Conservation (phyloP, 139 green algal genomes). For the Nannochloris sp. region DNA sequence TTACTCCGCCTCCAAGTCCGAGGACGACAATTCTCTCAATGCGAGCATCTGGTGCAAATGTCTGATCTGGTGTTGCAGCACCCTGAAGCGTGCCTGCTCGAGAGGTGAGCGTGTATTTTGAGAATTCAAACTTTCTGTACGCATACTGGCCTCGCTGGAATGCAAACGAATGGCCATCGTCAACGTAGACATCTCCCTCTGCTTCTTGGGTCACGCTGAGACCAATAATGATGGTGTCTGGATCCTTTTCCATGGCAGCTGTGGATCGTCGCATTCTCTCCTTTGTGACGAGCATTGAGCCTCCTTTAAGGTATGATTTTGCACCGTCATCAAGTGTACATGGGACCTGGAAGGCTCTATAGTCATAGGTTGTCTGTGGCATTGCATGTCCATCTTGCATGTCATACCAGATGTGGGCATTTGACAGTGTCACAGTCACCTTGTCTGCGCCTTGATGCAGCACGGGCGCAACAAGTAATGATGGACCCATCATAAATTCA, state of each 20-base stretch:
- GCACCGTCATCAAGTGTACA: background rate
- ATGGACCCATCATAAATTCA: slow-evolving; percentile 75
- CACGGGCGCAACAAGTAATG: slow-evolving; percentile 62
- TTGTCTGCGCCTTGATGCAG: slow-evolving; percentile 28
- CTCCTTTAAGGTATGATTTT: slow-evolving; percentile 58
- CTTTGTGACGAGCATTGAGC: slow-evolving; percentile 66
- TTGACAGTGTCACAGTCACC: slow-evolving; percentile 28
- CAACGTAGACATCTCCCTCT: slow-evolving; percentile 84
- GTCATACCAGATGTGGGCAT: slow-evolving; percentile 45
- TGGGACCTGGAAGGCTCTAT: background rate
- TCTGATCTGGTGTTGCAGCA: background rate
- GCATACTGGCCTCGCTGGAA: slow-evolving; percentile 50
- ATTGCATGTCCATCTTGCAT: slow-evolving; percentile 1
- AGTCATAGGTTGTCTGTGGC: background rate
- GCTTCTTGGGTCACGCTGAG: slow-evolving; percentile 61
- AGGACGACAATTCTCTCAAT: slow-evolving; percentile 39
- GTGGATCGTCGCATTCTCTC: slow-evolving; percentile 58
- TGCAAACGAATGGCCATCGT: slow-evolving; percentile 86
- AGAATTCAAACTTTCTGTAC: slow-evolving; percentile 7
- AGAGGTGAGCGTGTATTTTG: background rate
- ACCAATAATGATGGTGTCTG: slow-evolving; percentile 79
- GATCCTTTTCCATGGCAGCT: slow-evolving; percentile 61
- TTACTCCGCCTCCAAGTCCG: slow-evolving; percentile 19
- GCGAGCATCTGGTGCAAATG: background rate
- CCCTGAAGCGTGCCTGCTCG: background rate